These are phyloP conservation scores for Diplosphaera chodatii DNA, from an alignment of 139 green algal genomes.

Conservation along the genomic window DNA sequence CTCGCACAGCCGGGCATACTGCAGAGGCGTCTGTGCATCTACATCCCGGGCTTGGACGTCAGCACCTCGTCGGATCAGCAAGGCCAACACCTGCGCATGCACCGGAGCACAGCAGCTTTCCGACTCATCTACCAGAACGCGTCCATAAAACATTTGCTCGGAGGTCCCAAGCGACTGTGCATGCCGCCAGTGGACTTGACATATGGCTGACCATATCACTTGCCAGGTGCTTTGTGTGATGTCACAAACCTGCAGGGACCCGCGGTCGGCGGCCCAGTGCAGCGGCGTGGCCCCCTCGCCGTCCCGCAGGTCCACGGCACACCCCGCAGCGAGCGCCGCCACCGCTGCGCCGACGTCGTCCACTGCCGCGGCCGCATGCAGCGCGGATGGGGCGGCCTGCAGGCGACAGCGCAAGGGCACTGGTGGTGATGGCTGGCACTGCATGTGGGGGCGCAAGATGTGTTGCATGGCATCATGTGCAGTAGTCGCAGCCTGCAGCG, in stretches of 20 bases:
- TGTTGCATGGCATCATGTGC: too few species aligned
- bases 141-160: too few species aligned
- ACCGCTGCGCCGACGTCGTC: not conserved
- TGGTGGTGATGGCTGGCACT: too few species aligned
- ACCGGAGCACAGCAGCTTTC: not conserved
- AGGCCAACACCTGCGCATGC: not conserved
- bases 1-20: conserved; percentile 36
- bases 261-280: not conserved
- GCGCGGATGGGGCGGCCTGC: not conserved
- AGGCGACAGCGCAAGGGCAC: not conserved
- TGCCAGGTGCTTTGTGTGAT: too few species aligned
- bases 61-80: not conserved
- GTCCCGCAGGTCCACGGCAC: not conserved
- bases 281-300: not conserved
- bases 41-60: conserved; percentile 18
- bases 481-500: too few species aligned
- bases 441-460: too few species aligned
- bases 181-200: too few species aligned
- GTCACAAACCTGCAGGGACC: not conserved
- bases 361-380: not conserved
- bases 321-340: not conserved
- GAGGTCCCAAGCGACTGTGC: too few species aligned
- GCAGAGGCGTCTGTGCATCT: conserved; percentile 37
- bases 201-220: too few species aligned
- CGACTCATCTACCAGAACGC: not conserved